Evolutionary conservation across 2,329 filamentous ascomycete species (phyloP).

Genomic region (Didymella glomerata): DNA sequence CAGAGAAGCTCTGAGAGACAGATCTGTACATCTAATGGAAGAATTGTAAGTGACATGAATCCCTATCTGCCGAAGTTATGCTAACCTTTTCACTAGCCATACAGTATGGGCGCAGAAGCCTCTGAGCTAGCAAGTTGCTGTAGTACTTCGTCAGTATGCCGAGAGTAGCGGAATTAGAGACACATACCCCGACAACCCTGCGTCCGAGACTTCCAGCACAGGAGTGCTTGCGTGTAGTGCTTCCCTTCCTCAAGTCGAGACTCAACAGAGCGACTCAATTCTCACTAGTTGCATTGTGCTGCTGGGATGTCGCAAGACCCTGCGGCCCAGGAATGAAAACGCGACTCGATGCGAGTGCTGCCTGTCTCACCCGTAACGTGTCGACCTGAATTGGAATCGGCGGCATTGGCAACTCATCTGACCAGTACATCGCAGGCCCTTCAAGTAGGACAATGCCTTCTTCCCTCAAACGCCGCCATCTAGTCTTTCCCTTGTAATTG

Average conservation of each 20-base stretch:
- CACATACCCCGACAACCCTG: background rate
- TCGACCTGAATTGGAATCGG: background rate
- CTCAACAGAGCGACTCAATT: background rate
- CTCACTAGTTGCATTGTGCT: too few species aligned
- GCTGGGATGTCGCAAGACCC: background rate
- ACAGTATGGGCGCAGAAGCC: conserved; percentile 15
- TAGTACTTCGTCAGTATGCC: background rate
- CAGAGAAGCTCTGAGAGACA: conserved; percentile 36
- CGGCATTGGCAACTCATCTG: conserved; percentile 19
- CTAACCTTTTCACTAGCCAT: conserved; percentile 3
- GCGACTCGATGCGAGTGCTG: background rate
- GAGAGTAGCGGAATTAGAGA: background rate
- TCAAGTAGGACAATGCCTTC: conserved; percentile 26
- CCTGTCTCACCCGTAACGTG: background rate
- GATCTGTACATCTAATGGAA: conserved; percentile 34
- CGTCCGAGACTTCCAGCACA: background rate
- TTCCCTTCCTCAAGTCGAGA: background rate
- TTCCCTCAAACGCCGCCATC: conserved; percentile 21
- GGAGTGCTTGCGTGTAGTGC: background rate
- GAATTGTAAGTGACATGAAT: conserved; percentile 29
- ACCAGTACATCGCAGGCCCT: conserved; percentile 24
- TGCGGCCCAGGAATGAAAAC: background rate
- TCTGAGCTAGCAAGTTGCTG: background rate
- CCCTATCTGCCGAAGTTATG: background rate
- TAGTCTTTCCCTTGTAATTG: conserved; percentile 22